phyloP scores from a whole-genome alignment of 176 grass and related monocot species.

The Puya raimondii region DNA sequence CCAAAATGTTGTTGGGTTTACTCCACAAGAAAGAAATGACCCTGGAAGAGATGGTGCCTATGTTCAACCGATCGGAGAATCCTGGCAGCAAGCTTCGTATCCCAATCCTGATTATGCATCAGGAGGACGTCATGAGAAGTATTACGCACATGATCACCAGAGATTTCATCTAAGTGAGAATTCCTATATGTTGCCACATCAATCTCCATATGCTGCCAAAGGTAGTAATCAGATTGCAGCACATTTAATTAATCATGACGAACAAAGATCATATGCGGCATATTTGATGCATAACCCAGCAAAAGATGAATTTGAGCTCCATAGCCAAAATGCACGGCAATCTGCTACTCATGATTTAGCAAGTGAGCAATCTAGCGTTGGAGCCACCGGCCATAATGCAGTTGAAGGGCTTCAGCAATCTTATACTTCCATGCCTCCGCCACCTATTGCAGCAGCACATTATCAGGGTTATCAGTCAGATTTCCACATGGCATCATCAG shows the following conservation, averaged over 20 bases:
- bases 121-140: background rate
- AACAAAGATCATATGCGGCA: background rate
- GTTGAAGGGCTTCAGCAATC: background rate
- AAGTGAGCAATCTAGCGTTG: background rate
- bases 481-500: slow-evolving; percentile 22
- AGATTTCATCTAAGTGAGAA: slow-evolving; percentile 2
- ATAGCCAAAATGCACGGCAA: background rate
- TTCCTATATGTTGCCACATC: background rate
- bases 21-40: slow-evolving; percentile 1
- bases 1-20: background rate
- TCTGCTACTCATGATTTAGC: background rate
- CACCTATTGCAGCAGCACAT: slow-evolving; percentile 22
- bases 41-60: background rate
- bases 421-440: slow-evolving; percentile 14
- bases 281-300: background rate
- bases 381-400: background rate
- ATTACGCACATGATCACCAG: background rate
- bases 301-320: background rate
- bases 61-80: background rate
- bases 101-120: slow-evolving; percentile 1
- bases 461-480: slow-evolving; percentile 12
- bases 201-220: background rate
- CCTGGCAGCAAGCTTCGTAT: background rate
- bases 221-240: background rate
- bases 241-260: background rate